Conservation (phyloP, 2,329 filamentous ascomycete genomes). For the Talaromyces rugulosus region DNA sequence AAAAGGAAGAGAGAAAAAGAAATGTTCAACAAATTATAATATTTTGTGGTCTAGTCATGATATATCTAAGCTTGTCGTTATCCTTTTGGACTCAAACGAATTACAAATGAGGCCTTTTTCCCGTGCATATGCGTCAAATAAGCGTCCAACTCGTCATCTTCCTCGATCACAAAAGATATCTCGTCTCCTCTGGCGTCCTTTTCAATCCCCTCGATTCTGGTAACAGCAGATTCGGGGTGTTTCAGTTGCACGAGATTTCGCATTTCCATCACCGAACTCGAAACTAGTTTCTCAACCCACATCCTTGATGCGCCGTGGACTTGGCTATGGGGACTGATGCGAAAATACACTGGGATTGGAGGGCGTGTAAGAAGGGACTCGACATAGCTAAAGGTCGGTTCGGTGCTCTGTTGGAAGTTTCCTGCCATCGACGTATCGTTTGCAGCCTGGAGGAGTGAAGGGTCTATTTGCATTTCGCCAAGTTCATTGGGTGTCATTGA, state of each 20-base stretch:
- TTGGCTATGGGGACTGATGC: slow-evolving; percentile 62
- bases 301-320: slow-evolving; percentile 44
- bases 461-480: slow-evolving; percentile 59
- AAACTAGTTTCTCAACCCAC: slow-evolving; percentile 63
- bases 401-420: slow-evolving; percentile 30
- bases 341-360: slow-evolving; percentile 62
- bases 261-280: slow-evolving; percentile 58
- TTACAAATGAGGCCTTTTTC: slow-evolving; percentile 52
- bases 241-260: slow-evolving; percentile 58
- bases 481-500: slow-evolving; percentile 37
- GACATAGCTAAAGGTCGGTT: slow-evolving; percentile 30
- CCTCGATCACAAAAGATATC: slow-evolving; percentile 60
- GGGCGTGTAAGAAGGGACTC: slow-evolving; percentile 31
- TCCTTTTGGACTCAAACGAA: slow-evolving; percentile 29
- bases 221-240: slow-evolving; percentile 56
- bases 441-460: slow-evolving; percentile 56
- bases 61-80: background rate
- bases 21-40: background rate
- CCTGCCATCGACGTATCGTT: slow-evolving; percentile 44
- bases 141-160: slow-evolving; percentile 66
- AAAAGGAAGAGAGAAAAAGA: slow-evolving; percentile 2
- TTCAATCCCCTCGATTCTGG: slow-evolving; percentile 63
- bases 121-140: slow-evolving; percentile 64
- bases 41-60: slow-evolving; percentile 4
- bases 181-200: slow-evolving; percentile 58